phyloP scores from a whole-genome alignment of 1,284 basidiomycete species.

The Apiotrichum domesticum region DNA sequence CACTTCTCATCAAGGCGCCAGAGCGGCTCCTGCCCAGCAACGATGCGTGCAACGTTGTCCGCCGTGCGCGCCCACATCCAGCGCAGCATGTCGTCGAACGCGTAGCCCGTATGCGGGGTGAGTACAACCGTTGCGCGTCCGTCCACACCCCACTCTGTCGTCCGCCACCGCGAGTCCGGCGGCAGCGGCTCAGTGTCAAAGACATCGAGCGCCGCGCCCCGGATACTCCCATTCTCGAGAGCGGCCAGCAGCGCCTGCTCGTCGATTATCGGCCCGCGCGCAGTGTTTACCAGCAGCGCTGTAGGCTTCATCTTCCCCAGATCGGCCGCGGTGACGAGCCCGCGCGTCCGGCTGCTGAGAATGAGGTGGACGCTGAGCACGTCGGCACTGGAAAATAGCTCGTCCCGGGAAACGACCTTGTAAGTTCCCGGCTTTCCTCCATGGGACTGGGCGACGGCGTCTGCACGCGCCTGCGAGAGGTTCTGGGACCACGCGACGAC shows the following conservation, averaged over 20 bases:
- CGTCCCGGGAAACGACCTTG: constrained; percentile 50
- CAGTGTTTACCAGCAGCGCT: constrained; percentile 23
- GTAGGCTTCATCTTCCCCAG: constrained; percentile 20
- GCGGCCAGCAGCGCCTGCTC: constrained; percentile 45
- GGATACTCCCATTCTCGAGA: constrained; percentile 25
- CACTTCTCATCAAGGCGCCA: constrained; percentile 4
- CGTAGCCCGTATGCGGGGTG: constrained; percentile 58
- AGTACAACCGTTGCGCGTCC: constrained; percentile 33
- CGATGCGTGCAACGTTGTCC: constrained; percentile 19
- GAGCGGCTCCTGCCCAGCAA: constrained; percentile 13
- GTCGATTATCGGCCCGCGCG: constrained; percentile 23
- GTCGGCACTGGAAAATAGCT: constrained; percentile 54
- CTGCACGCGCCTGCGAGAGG: constrained; percentile 57
- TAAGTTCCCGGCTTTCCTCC: constrained; percentile 29
- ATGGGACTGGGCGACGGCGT: constrained; percentile 51
- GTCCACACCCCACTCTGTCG: constrained; percentile 50
- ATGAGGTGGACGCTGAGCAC: constrained; percentile 2
- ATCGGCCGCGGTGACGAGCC: constrained; percentile 1
- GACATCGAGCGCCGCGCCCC: constrained; percentile 48
- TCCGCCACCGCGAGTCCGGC: constrained; percentile 51
- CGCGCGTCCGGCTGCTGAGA: neutral
- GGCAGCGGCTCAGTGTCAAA: constrained; percentile 61
- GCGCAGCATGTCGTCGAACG: constrained; percentile 18
- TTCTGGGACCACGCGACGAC: constrained; percentile 61
- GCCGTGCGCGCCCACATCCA: constrained; percentile 24